phyloP scores from a whole-genome alignment of 169 alveolate genomes.

The Cryptosporidium sp. region DNA sequence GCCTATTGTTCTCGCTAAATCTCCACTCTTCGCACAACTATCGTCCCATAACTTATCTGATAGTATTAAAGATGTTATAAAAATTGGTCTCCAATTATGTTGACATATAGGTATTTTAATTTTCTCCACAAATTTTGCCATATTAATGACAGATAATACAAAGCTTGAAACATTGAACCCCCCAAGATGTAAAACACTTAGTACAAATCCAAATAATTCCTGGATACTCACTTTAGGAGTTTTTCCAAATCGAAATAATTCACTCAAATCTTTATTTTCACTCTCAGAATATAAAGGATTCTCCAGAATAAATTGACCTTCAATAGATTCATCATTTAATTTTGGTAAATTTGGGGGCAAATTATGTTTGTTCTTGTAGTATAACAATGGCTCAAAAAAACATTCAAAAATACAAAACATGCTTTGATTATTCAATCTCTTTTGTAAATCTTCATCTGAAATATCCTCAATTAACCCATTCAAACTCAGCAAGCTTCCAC shows the following conservation, averaged over 20 bases:
- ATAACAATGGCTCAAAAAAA: constrained; percentile 61
- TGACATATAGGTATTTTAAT: constrained; percentile 46
- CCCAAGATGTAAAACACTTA: constrained; percentile 44
- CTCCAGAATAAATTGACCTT: background rate
- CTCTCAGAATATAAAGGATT: constrained; percentile 21
- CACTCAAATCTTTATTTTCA: constrained; percentile 1
- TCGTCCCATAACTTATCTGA: constrained; percentile 75
- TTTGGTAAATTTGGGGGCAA: constrained; percentile 20
- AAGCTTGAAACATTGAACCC: constrained; percentile 63
- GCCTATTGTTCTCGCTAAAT: constrained; percentile 31
- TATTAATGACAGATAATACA: constrained; percentile 49
- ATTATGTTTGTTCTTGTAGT: constrained; percentile 42
- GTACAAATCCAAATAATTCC: constrained; percentile 65
- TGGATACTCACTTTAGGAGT: constrained; percentile 27
- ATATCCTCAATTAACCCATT: constrained; percentile 30
- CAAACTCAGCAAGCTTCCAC: constrained; percentile 49
- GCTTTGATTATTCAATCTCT: background rate
- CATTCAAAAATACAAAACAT: constrained; percentile 27
- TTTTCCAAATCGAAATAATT: constrained; percentile 45
- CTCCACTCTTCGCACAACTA: constrained; percentile 67
- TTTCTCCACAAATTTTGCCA: background rate
- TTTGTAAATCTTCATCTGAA: constrained; percentile 26
- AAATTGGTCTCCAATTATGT: constrained; percentile 71
- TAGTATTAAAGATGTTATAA: constrained; percentile 30
- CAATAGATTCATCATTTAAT: background rate